A percentile compares a stretch with the other conserved stretches of the same genome.
Evolutionary conservation across 2,329 filamentous ascomycete species (phyloP).

Genomic region (Apiospora marii): DNA sequence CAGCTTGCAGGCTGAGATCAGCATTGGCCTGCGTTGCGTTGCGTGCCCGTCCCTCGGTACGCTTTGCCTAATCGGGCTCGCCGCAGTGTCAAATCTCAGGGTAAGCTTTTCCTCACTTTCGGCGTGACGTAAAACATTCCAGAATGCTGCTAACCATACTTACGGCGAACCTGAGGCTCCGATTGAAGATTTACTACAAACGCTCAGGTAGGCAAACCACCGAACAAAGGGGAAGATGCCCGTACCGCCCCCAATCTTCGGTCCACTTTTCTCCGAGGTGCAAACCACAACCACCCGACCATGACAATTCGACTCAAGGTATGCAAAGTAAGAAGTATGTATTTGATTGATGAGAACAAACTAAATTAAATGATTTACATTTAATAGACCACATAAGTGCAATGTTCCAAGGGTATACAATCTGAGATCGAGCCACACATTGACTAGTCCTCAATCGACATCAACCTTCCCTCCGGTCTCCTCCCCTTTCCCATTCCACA

Average conservation of each 20-base stretch:
- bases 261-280: not conserved
- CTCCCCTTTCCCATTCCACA: not conserved
- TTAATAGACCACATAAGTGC: too few relatives aligned
- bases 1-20: not conserved
- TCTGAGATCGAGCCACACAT: not conserved
- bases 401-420: not conserved
- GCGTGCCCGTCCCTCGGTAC: not conserved
- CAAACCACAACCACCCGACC: not conserved
- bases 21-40: not conserved
- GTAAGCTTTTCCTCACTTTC: not conserved
- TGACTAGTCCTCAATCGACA: too few relatives aligned
- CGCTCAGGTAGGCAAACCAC: not conserved
- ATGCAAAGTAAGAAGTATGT: too few relatives aligned
- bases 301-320: not conserved
- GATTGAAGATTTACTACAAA: not conserved
- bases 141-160: fast-evolving
- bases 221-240: not conserved
- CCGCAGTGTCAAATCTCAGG: not conserved
- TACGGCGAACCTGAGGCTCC: not conserved
- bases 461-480: too few relatives aligned
- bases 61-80: conserved; percentile 5
- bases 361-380: too few relatives aligned
- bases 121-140: not conserved
- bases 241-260: too few relatives aligned
- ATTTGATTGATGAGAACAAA: too few relatives aligned